These are phyloP conservation scores for Ulmus americana DNA, from an alignment of 331 rosid genomes.

Conservation along the genomic window DNA sequence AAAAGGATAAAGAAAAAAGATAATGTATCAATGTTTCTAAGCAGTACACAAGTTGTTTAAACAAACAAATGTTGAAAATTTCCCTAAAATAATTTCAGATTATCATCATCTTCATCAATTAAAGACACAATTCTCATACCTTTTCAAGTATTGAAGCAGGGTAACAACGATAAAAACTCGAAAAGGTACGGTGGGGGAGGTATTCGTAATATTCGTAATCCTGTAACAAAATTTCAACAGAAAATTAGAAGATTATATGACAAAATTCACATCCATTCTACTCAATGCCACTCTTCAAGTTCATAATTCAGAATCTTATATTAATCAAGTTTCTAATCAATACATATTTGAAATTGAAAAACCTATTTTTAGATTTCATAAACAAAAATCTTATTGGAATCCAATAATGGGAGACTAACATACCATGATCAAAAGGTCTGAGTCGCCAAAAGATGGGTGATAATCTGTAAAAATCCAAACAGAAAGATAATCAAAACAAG, in stretches of 20 bases:
- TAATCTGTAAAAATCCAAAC: constrained; percentile 20
- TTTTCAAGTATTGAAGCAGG: constrained; percentile 28
- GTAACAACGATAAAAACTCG: constrained; percentile 23
- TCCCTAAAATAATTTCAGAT: too few relatives aligned
- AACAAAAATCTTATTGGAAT: neutral
- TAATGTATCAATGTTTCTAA: neutral
- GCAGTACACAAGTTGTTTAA: neutral
- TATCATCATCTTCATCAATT: too few relatives aligned
- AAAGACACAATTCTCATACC: constrained; percentile 18
- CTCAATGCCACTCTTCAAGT: neutral
- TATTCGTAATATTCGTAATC: constrained; percentile 12
- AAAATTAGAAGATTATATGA: too few relatives aligned
- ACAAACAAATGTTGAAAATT: neutral
- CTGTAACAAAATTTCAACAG: constrained; percentile 7
- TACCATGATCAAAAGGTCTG: constrained; percentile 28
- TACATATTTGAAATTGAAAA: neutral
- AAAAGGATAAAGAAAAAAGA: neutral
- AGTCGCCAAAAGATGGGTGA: constrained; percentile 10
- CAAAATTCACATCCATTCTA: neutral
- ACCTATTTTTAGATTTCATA: neutral
- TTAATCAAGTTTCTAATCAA: neutral
- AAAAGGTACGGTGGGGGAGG: too few relatives aligned
- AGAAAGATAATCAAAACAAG: neutral
- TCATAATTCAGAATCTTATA: neutral
- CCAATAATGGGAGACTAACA: constrained; percentile 6